Evolutionary conservation across 1,139 yeast species (phyloP), one percentile per base, ranked within the genome.

Genomic region (Pneumocystis oryctolagi): DNA sequence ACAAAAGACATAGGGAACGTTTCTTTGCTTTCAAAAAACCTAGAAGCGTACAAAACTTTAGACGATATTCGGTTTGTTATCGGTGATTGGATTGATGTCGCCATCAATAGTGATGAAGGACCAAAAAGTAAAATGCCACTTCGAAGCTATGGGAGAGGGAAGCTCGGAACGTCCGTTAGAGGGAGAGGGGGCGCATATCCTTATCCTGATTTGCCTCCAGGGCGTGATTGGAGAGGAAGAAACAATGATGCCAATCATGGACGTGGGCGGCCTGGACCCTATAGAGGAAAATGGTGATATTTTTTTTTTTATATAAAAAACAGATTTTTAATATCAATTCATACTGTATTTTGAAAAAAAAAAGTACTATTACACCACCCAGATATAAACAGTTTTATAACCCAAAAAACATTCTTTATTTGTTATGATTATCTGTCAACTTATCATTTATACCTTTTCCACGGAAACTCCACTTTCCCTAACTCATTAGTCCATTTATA

Each of bases 41-140:
- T 25, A 57, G 59, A 57, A 30, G 40, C 59, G 14, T n/a, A 35
- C 12, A 35, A 12, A 30, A 57, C 59, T 1, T 14, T 57, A 8
- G 37, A 57, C 4, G 42, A 57, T 20, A 28, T 35, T 9, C 30
- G 37, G 2, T 39, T 57, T 35, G 37, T 9, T 25, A 39, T 57
- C 9, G 59, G 59, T 18, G 59, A 57, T 6, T 57, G 59, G 59
- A 35, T 57, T 20, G 59, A 57, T 57, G 59, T 57, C 3, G 59
- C 59, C 12, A 16, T 57, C n/a, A 47, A 47, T 47, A 47, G 14
- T 25, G 55, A 47, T 25, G 55, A 47, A 25, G 55, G 55, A 20
- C 55, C 55, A 3, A 47, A 47, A 18, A 25, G n/a, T 25, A 25
- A 20, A 47, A 25, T 14, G 4, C 28, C 14, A 25, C 20, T 3